Evolutionary conservation across 176 grass and related monocot species (phyloP), one percentile per base, ranked within the genome.

Genomic region (Miscanthus lutarioriparius): DNA sequence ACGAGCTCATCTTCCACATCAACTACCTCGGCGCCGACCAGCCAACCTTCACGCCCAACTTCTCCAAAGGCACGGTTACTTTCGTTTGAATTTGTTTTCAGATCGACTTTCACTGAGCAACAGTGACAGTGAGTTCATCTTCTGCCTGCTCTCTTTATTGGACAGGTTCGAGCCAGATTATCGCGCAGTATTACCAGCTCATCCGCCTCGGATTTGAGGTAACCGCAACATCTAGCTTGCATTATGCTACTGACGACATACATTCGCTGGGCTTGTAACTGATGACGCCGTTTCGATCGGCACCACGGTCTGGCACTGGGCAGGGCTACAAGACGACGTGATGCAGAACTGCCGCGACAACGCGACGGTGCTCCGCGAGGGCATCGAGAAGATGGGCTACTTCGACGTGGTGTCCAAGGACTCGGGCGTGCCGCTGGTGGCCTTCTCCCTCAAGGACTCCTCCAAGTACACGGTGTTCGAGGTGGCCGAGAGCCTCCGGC

Each of bases 1-100:
- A 94, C 5, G 92, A 94, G 84, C 92, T 94, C 81, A 94, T 94
- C 78, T 94, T 94, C 85, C 92, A 94, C 76, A 91, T 94, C 86
- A 94, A 94, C 70, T 94, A 94, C 87, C 89, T 94, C 64, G 92
- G 92, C 61, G 79, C 92, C 1, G 92, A 94, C 78, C 92, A 94
- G 65, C 92, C 92, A 3, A 94, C 92, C 33, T 94, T 94, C 80
- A 94, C 92, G 23, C 92, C 91, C 89, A 94, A 94, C 84, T 94
- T 94, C 76, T 91, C 92, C 74, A 91, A 94, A 89, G 92, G 92
- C n/a, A n/a, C n/a, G n/a, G 15, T 47, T 45, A 22, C 9, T 76
- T 2, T 23, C 12, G 30, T 30, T 40, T 20, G 20, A 56, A 70
- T 70, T 16, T 59, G 48, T 35, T 49, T 35, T 20, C 51, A 9